A percentile compares a stretch with the other conserved stretches of the same genome.
These are phyloP conservation scores for Clarireedia hainanense DNA, from an alignment of 2,329 filamentous ascomycete genomes.

Conservation along the genomic window DNA sequence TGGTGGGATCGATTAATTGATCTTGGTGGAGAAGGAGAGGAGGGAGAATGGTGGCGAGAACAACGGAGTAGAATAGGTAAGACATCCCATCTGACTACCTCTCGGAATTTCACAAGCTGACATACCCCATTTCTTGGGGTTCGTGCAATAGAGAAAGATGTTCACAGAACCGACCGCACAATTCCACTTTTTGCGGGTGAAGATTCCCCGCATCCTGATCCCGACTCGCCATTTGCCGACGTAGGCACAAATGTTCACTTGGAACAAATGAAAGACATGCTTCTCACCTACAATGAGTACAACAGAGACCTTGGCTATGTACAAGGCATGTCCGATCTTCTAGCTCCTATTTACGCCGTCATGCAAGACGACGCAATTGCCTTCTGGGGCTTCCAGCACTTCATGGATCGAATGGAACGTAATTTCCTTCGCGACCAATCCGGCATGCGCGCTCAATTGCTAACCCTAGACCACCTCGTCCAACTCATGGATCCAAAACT, in stretches of 20 bases:
- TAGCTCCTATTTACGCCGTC: slow-evolving; percentile 93
- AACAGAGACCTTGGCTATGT: slow-evolving; percentile 95
- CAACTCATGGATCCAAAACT: slow-evolving; percentile 95
- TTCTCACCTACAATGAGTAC: slow-evolving; percentile 96
- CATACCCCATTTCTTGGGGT: slow-evolving; percentile 45
- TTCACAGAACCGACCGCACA: slow-evolving; percentile 90
- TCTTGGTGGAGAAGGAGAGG: slow-evolving; percentile 67
- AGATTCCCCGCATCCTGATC: slow-evolving; percentile 93
- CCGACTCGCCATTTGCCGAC: slow-evolving; percentile 88
- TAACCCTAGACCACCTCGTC: slow-evolving; percentile 87
- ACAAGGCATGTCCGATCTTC: slow-evolving; percentile 95
- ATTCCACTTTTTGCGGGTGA: slow-evolving; percentile 95
- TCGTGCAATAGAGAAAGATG: slow-evolving; percentile 76
- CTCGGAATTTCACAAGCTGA: slow-evolving; percentile 24
- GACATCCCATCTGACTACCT: slow-evolving; percentile 26
- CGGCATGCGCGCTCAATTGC: slow-evolving; percentile 87
- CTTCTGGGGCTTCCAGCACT: slow-evolving; percentile 92
- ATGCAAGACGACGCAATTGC: slow-evolving; percentile 95
- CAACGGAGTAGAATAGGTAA: slow-evolving; percentile 88
- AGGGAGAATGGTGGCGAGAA: slow-evolving; percentile 94
- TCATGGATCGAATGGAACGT: slow-evolving; percentile 97
- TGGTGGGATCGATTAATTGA: slow-evolving; percentile 97
- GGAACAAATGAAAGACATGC: slow-evolving; percentile 98
- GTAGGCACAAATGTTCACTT: slow-evolving; percentile 93
- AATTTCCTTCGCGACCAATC: slow-evolving; percentile 95